These are phyloP conservation scores for Chrysoporthe cubensis DNA, from an alignment of 2,329 filamentous ascomycete genomes.

Conservation along the genomic window DNA sequence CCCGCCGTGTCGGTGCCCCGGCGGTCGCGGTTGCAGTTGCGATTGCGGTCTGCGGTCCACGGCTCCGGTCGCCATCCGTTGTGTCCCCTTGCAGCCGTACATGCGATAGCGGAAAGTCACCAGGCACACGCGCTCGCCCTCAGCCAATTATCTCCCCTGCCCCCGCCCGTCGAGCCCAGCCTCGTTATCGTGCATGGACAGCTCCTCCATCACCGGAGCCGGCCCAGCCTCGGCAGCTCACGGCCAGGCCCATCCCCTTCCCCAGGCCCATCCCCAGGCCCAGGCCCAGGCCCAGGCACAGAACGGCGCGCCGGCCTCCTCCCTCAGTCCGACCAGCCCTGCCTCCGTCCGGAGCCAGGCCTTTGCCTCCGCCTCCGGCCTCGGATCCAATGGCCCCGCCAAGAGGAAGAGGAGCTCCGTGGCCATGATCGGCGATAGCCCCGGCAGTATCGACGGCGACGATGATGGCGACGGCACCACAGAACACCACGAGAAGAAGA, in stretches of 20 bases:
- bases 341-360: conserved; percentile 50
- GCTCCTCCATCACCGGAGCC: conserved; percentile 39
- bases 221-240: conserved; percentile 34
- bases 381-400: conserved; percentile 46
- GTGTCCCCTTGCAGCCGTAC: conserved; percentile 6
- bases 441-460: conserved; percentile 60
- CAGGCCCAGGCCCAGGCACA: conserved; percentile 13
- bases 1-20: conserved; percentile 4
- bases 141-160: conserved; percentile 11
- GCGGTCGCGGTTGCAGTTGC: background rate
- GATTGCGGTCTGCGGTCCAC: conserved; percentile 10
- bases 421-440: conserved; percentile 57
- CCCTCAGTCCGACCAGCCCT: conserved; percentile 58
- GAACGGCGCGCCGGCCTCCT: conserved; percentile 30
- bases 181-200: conserved; percentile 39
- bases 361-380: conserved; percentile 34
- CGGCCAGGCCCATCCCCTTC: conserved; percentile 16
- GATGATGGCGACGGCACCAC: conserved; percentile 61
- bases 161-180: conserved; percentile 8
- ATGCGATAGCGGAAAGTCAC: conserved; percentile 17
- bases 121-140: conserved; percentile 6
- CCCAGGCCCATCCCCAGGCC: conserved; percentile 1
- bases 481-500: conserved; percentile 61
- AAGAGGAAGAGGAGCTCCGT: conserved; percentile 65
- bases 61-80: background rate